These are phyloP conservation scores for Cryptococcus sp. DNA, from an alignment of 1,284 basidiomycete species.

Conservation along the genomic window DNA sequence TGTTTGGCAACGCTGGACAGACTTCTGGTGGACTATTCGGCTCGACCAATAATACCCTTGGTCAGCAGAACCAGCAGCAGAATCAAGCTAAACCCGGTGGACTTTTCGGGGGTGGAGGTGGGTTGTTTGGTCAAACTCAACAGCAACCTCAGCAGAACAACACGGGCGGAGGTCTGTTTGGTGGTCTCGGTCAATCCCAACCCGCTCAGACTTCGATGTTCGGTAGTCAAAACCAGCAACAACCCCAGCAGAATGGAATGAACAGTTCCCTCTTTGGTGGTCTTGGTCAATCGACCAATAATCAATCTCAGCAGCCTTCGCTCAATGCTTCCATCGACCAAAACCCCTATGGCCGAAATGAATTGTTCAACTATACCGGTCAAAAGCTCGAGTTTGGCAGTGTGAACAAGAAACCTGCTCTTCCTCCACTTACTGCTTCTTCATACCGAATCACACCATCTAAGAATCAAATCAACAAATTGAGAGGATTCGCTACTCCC, in stretches of 20 bases:
- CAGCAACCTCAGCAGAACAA: slow-evolving; percentile 20
- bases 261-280: slow-evolving; percentile 29
- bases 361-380: slow-evolving; percentile 50
- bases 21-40: slow-evolving; percentile 19
- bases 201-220: slow-evolving; percentile 45
- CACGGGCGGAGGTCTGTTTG: slow-evolving; percentile 52
- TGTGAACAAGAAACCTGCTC: slow-evolving; percentile 49
- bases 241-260: slow-evolving; percentile 21
- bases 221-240: slow-evolving; percentile 47
- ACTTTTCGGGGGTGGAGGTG: slow-evolving; percentile 21
- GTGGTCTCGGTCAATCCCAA: slow-evolving; percentile 35
- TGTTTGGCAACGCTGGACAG: slow-evolving; percentile 30
- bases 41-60: slow-evolving; percentile 13
- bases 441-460: slow-evolving; percentile 47
- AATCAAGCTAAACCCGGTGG: slow-evolving; percentile 12
- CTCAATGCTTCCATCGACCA: slow-evolving; percentile 82
- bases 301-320: slow-evolving; percentile 47
- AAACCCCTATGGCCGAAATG: slow-evolving; percentile 77
- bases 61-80: slow-evolving; percentile 32
- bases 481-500: slow-evolving; percentile 52
- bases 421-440: slow-evolving; percentile 48
- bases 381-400: slow-evolving; percentile 41
- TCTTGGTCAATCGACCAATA: slow-evolving; percentile 35
- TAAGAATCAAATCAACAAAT: slow-evolving; percentile 48
- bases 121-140: slow-evolving; percentile 27